phyloP scores from a whole-genome alignment of 768 basidiomycete genomes.

The Leccinellum luteum region DNA sequence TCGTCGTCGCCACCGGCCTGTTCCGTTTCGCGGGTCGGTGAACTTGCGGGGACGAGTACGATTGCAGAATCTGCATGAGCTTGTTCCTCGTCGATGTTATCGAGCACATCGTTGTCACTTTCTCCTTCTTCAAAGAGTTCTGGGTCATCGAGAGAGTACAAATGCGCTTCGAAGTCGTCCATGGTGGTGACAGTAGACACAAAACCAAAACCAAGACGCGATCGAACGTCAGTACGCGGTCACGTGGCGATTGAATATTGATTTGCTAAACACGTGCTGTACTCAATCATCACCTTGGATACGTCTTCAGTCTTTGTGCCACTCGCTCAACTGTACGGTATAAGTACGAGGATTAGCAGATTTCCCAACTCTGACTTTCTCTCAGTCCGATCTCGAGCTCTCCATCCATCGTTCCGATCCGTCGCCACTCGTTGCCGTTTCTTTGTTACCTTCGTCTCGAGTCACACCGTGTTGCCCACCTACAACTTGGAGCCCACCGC shows the following conservation, averaged over 20 bases:
- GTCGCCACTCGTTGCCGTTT: too few relatives aligned
- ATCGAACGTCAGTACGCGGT: neutral
- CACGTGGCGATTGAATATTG: neutral
- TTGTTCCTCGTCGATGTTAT: slow-evolving; percentile 23
- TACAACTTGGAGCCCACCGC: too few relatives aligned
- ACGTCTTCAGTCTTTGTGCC: too few relatives aligned
- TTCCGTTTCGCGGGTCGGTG: slow-evolving; percentile 1
- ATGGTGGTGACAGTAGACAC: slow-evolving; percentile 2
- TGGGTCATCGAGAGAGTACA: slow-evolving; percentile 22
- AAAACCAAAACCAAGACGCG: slow-evolving; percentile 6
- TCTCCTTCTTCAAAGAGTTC: slow-evolving; percentile 5
- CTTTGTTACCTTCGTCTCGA: too few relatives aligned
- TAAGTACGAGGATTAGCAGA: too few relatives aligned
- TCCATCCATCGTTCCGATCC: too few relatives aligned
- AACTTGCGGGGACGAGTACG: slow-evolving; percentile 19
- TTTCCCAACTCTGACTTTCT: too few relatives aligned
- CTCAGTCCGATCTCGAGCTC: too few relatives aligned
- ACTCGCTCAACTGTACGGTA: too few relatives aligned
- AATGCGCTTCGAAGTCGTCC: slow-evolving; percentile 25
- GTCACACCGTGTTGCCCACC: too few relatives aligned
- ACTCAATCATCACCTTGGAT: neutral
- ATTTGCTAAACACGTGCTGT: neutral
- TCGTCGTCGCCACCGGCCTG: neutral
- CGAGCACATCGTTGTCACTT: slow-evolving; percentile 23
- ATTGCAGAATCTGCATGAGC: slow-evolving; percentile 2